Evolutionary conservation across 495 filamentous ascomycete genomes (phyloP).

Genomic region (Penicillium tannophilum): DNA sequence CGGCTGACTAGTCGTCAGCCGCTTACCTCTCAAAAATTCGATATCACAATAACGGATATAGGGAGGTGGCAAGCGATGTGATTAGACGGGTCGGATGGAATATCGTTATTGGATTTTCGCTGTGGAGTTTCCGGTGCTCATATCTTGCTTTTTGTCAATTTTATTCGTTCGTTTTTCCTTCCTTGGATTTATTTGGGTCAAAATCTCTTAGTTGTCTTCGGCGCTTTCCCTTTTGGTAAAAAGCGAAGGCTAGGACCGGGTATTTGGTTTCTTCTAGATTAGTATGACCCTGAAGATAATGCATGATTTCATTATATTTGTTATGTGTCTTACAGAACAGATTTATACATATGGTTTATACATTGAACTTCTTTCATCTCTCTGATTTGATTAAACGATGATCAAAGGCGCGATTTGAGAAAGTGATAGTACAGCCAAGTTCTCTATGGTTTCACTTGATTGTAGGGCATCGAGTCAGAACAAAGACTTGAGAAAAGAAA

Average conservation of each 20-base stretch:
- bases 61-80: constrained; percentile 38
- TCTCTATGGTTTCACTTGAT: background rate
- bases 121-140: constrained; percentile 19
- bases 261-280: background rate
- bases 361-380: background rate
- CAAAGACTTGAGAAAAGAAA: constrained; percentile 6
- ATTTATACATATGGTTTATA: background rate
- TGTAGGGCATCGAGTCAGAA: constrained; percentile 2
- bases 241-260: background rate
- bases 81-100: constrained; percentile 1
- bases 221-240: background rate
- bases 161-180: background rate
- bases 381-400: background rate
- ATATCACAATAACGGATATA: constrained; percentile 40
- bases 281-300: background rate
- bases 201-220: background rate
- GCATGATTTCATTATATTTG: background rate
- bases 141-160: constrained; percentile 4
- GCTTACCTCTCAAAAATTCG: constrained; percentile 40
- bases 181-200: background rate
- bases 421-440: background rate
- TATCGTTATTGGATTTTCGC: constrained; percentile 6
- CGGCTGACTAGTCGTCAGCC: constrained; percentile 32
- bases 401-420: background rate
- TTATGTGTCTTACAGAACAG: background rate